A percentile compares a stretch with the other conserved stretches of the same genome.
Conservation (phyloP, 1,284 basidiomycete genomes). For the Austroboletus niveus region DNA sequence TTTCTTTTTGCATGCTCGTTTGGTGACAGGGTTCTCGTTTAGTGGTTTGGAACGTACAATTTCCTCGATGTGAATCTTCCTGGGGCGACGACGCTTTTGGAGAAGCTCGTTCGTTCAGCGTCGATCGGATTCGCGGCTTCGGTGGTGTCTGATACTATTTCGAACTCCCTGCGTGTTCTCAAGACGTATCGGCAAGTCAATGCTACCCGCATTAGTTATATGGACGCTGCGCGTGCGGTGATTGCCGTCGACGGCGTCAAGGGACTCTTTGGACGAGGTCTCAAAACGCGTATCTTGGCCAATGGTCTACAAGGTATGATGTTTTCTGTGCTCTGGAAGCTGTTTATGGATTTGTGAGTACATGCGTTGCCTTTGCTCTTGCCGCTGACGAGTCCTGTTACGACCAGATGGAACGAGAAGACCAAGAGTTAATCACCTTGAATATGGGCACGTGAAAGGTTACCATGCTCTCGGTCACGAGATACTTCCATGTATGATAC, state of each 20-base stretch:
- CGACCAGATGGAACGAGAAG: constrained; percentile 40
- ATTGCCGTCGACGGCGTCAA: constrained; percentile 61
- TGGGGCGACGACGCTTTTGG: constrained; percentile 45
- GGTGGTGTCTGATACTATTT: constrained; percentile 76
- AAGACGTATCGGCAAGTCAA: constrained; percentile 93
- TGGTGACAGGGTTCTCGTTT: neutral
- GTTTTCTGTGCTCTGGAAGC: constrained; percentile 83
- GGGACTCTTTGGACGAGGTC: constrained; percentile 77
- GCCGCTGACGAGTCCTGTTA: neutral
- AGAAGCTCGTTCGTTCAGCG: constrained; percentile 73
- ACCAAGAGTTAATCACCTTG: constrained; percentile 17
- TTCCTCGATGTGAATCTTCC: constrained; percentile 68
- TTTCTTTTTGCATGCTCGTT: neutral
- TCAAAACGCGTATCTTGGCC: constrained; percentile 80
- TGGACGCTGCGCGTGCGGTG: constrained; percentile 64
- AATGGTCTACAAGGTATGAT: constrained; percentile 86
- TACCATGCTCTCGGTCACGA: neutral
- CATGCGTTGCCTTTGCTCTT: neutral
- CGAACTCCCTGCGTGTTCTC: constrained; percentile 86
- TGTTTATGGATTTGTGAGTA: constrained; percentile 80
- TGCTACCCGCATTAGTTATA: constrained; percentile 73
- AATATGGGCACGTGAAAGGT: neutral
- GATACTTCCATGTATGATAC: neutral
- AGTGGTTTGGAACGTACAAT: constrained; percentile 86
- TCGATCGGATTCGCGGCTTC: constrained; percentile 87